These are phyloP conservation scores for Vicia faba DNA, from an alignment of 306 rosid genomes.

Conservation along the genomic window DNA sequence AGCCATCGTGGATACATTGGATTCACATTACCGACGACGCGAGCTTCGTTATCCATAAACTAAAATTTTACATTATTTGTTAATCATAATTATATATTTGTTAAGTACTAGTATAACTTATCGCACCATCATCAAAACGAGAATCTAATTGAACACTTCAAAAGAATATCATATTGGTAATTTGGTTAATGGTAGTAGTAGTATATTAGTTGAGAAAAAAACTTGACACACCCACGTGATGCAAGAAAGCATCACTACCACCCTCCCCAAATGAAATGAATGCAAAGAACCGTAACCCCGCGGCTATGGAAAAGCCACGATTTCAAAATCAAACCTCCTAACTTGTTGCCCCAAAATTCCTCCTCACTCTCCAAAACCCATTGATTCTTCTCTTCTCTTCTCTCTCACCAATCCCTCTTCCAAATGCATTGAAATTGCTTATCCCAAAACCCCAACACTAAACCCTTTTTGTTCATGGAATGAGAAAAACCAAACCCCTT, in stretches of 20 bases:
- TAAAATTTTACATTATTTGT: too few relatives aligned
- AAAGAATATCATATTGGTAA: too few relatives aligned
- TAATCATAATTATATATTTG: too few relatives aligned
- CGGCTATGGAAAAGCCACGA: background rate
- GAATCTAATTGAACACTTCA: too few relatives aligned
- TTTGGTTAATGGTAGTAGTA: too few relatives aligned
- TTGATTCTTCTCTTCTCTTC: background rate
- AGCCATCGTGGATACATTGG: too few relatives aligned
- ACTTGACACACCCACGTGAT: background rate
- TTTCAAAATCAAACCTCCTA: background rate
- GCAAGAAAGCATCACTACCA: background rate
- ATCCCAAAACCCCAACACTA: background rate
- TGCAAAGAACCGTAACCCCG: background rate
- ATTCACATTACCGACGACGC: too few relatives aligned
- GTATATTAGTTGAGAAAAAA: too few relatives aligned
- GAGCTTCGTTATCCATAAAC: too few relatives aligned
- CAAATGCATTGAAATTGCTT: background rate
- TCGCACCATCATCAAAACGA: too few relatives aligned
- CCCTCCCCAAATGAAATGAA: background rate
- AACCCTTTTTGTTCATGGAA: constrained; percentile 38
- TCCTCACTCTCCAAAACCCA: background rate
- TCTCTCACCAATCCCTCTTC: background rate
- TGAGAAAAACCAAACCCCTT: constrained; percentile 49
- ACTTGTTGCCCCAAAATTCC: background rate
- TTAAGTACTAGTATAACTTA: too few relatives aligned